phyloP scores from a whole-genome alignment of 495 filamentous ascomycete species.

The Aspergillus nanangensis region DNA sequence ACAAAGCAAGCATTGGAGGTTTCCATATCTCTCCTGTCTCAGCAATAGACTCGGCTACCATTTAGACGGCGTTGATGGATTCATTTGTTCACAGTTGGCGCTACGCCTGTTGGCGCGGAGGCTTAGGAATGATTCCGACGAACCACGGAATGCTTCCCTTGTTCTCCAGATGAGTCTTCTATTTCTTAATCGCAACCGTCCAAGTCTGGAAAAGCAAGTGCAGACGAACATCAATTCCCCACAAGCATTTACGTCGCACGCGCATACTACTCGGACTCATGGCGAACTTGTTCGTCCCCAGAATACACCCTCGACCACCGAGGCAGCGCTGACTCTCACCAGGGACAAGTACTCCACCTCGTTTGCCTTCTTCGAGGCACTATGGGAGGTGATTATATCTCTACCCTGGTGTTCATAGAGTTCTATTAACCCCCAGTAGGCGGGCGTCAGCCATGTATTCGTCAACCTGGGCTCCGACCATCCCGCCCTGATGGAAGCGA shows the following conservation, averaged over 20 bases:
- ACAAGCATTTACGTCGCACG: background rate
- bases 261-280: background rate
- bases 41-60: too few species aligned
- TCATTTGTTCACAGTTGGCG: too few species aligned
- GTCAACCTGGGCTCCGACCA: slow-evolving; percentile 88
- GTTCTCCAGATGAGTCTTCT: too few species aligned
- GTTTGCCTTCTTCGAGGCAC: slow-evolving; percentile 80
- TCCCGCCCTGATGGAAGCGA: slow-evolving; percentile 83
- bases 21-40: too few species aligned
- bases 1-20: too few species aligned
- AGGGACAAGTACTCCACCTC: slow-evolving; percentile 54
- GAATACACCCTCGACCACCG: background rate
- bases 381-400: slow-evolving; percentile 61
- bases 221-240: background rate
- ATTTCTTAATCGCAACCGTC: background rate
- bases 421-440: too few species aligned
- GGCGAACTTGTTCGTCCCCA: background rate
- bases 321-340: background rate
- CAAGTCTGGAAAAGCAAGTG: background rate
- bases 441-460: slow-evolving; percentile 74
- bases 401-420: too few species aligned
- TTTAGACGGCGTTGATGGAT: too few species aligned
- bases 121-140: too few species aligned
- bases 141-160: background rate
- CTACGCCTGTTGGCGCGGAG: too few species aligned